Conservation (phyloP, 2,329 filamentous ascomycete genomes). For the Triangularia setosa region DNA sequence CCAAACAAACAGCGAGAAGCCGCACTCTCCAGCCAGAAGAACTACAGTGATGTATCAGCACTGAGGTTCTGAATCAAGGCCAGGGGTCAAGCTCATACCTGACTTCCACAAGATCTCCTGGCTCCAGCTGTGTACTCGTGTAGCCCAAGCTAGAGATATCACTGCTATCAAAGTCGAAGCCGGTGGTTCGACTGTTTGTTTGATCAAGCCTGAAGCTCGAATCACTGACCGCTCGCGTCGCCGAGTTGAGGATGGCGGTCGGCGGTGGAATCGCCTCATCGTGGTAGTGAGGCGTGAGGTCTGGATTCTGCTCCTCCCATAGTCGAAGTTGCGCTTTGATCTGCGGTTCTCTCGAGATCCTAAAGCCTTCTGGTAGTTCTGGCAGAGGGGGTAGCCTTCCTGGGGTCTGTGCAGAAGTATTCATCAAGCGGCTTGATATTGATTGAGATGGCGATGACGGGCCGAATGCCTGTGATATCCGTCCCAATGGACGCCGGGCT, state of each 20-base stretch:
- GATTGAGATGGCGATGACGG: neutral
- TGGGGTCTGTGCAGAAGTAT: neutral
- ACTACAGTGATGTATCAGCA: constrained; percentile 1
- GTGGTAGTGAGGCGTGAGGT: constrained; percentile 29
- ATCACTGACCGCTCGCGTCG: constrained; percentile 35
- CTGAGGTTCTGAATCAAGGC: neutral
- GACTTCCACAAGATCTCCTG: constrained; percentile 52
- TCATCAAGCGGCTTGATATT: neutral
- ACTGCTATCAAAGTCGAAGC: constrained; percentile 35
- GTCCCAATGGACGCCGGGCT: constrained; percentile 5
- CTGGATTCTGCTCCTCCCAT: constrained; percentile 39
- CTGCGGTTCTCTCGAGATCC: neutral
- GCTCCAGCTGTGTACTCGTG: constrained; percentile 29
- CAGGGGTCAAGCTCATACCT: constrained; percentile 28
- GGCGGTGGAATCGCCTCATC: constrained; percentile 20
- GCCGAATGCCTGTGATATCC: neutral
- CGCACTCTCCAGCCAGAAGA: constrained; percentile 35
- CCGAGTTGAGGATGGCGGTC: constrained; percentile 30
- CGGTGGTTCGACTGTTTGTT: constrained; percentile 15
- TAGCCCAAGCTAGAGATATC: constrained; percentile 36
- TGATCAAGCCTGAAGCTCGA: constrained; percentile 27
- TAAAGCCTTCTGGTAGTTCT: neutral
- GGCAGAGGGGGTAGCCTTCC: neutral
- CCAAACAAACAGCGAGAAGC: constrained; percentile 51
- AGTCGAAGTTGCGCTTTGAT: constrained; percentile 41